Evolutionary conservation across 1,284 basidiomycete genomes (phyloP).

Genomic region (Cystobasidium slooffiae): DNA sequence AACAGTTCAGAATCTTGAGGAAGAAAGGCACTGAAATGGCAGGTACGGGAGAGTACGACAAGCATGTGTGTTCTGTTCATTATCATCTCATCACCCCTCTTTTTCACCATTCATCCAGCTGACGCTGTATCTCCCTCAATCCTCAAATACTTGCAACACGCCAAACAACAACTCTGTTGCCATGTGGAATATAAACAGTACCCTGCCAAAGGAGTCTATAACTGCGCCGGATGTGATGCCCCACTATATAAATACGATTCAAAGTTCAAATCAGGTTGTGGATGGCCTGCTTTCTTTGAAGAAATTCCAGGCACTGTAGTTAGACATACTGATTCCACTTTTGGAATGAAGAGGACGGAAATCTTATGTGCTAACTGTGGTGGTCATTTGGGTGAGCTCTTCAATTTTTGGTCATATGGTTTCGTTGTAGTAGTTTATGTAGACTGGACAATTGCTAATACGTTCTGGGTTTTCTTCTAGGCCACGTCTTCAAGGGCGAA

Average conservation of each 20-base stretch:
- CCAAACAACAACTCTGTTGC: too few relatives aligned
- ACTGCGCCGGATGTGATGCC: constrained; percentile 57
- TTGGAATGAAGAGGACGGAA: constrained; percentile 58
- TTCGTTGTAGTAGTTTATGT: too few relatives aligned
- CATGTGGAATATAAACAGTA: too few relatives aligned
- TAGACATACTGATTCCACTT: constrained; percentile 56
- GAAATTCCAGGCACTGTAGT: constrained; percentile 55
- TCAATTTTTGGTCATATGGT: constrained; percentile 54
- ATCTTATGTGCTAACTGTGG: constrained; percentile 59
- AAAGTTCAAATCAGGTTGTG: constrained; percentile 60
- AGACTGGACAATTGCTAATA: too few relatives aligned
- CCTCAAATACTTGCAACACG: too few relatives aligned
- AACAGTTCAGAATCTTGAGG: constrained; percentile 53
- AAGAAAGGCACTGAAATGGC: constrained; percentile 58
- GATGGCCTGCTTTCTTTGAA: constrained; percentile 60
- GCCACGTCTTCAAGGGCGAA: constrained; percentile 26
- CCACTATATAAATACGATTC: constrained; percentile 55
- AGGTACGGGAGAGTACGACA: constrained; percentile 57
- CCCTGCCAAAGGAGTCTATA: constrained; percentile 51
- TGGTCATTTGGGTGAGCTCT: constrained; percentile 58
- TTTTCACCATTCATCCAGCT: neutral
- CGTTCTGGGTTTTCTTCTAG: too few relatives aligned
- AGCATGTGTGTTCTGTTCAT: constrained; percentile 46
- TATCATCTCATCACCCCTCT: neutral
- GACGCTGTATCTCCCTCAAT: neutral